Conservation (phyloP, 441 rosid genomes). For the Kokia cookei region DNA sequence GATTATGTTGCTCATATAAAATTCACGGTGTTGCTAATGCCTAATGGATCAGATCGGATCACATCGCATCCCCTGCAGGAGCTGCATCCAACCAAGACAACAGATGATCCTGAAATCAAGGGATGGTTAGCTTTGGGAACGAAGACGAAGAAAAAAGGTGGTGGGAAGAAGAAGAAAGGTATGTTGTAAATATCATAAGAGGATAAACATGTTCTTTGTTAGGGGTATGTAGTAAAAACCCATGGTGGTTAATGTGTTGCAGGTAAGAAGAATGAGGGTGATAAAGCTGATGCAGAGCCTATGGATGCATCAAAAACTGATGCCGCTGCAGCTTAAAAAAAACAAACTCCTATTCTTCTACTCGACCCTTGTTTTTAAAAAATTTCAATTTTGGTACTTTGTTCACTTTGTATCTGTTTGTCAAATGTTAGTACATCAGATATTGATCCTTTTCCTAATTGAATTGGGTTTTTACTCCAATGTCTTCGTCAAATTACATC, state of each 20-base stretch:
- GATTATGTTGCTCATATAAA: conserved; percentile 84
- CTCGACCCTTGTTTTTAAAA: background rate
- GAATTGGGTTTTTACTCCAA: background rate
- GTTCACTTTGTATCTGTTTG: conserved; percentile 29
- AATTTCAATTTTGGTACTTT: conserved; percentile 38
- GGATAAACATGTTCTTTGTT: background rate
- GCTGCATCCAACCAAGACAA: conserved; percentile 59
- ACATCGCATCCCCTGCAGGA: conserved; percentile 80
- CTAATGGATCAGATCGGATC: conserved; percentile 90
- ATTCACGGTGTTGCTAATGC: conserved; percentile 88
- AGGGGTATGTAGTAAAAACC: background rate
- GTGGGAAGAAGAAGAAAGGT: conserved; percentile 99
- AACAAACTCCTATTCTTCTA: background rate
- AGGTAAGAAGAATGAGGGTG: conserved; percentile 71
- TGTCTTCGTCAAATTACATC: background rate
- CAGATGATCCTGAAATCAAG: conserved; percentile 88
- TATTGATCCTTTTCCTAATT: conserved; percentile 20
- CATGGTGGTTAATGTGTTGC: conserved; percentile 10
- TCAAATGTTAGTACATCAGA: conserved; percentile 25
- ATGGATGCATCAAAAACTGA: conserved; percentile 16
- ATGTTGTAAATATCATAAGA: background rate
- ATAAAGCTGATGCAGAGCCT: conserved; percentile 62
- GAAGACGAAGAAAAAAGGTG: conserved; percentile 91
- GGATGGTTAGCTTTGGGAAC: conserved; percentile 89
- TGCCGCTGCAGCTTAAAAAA: background rate